phyloP scores from a whole-genome alignment of 805 yeast species.

The Metschnikowia proteae region DNA sequence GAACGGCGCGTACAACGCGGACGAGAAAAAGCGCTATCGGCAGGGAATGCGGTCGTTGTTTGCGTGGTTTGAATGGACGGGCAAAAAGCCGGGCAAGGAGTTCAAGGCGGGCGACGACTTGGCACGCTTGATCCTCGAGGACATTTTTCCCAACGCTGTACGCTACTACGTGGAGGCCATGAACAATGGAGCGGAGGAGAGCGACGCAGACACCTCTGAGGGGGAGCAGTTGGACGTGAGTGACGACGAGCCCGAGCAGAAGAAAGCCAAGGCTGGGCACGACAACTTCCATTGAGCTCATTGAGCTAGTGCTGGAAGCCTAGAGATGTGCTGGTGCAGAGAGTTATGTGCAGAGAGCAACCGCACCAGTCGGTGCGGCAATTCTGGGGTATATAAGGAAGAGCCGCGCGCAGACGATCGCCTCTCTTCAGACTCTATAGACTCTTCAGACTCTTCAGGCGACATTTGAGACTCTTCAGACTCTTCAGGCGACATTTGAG shows the following conservation, averaged over 20 bases:
- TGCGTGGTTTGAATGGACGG: constrained; percentile 86
- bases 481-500: too few species aligned
- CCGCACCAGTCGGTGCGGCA: not conserved
- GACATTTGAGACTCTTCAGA: too few species aligned
- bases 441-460: too few species aligned
- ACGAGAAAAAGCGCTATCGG: constrained; percentile 59
- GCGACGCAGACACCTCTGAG: constrained; percentile 44
- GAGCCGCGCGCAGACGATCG: not conserved
- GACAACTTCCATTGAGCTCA: not conserved
- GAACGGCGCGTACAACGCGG: constrained; percentile 37
- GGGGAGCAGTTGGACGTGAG: constrained; percentile 53
- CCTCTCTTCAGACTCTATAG: too few species aligned
- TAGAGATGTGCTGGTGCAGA: not conserved
- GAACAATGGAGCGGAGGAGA: constrained; percentile 52
- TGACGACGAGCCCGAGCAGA: constrained; percentile 44
- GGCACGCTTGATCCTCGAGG: constrained; percentile 69
- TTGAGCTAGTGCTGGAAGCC: not conserved
- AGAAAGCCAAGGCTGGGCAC: constrained; percentile 7
- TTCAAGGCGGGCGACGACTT: constrained; percentile 76
- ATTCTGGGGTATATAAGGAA: not conserved
- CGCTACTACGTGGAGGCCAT: constrained; percentile 75
- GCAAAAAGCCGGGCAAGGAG: constrained; percentile 70
- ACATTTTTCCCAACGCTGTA: constrained; percentile 79
- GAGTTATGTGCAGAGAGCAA: not conserved
- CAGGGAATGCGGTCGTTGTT: constrained; percentile 80